Evolutionary conservation across 2,329 filamentous ascomycete genomes (phyloP), one percentile per base, ranked within the genome.

Genomic region (Aquanectria penicillioides): DNA sequence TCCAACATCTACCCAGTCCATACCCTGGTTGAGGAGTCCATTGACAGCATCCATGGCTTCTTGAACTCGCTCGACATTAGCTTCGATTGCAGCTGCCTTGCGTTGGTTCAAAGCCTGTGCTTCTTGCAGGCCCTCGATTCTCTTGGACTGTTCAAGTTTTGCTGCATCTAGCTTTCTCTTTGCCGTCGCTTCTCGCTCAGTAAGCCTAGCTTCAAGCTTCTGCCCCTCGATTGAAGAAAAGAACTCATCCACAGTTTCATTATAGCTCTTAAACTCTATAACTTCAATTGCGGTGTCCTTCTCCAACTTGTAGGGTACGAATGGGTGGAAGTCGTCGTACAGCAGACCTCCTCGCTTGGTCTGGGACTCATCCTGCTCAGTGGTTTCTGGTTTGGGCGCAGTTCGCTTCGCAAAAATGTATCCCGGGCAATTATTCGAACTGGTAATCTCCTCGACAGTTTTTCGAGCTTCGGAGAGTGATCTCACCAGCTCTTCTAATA

Each of bases 211-310:
- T 74, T 97, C 91, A 1, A 98, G 82, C 73, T 92, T 97, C 73
- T 97, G 94, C 0, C 94, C 93, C 77, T 99, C 95, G 22, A 98
- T 86, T 0, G 94, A 98, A 0, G 95, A 98, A 75, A 97, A 98
- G 79, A 97, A 99, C 66, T 97, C 92, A 72, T 99, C 95, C 0
- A 97, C 93, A 0, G 93, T 95, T 71, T 90, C 91, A 75, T 97
- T 97, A 80, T 96, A 98, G 9, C 89, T 90, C 6, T 92, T 85
- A 65, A 94, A 93, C 51, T 92, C 86, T 11, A 98, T 71, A 13
- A 97, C 86, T 3, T 86, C 84, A 20, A 89, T 85, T 0, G 82
- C 78, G 0, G 87, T 79, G 54, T 93, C 87, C 6, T 85, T 81
- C 61, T 89, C 86, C 61, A 97, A 91, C 66, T 98, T 94, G 18